phyloP scores from a whole-genome alignment of 2,329 filamentous ascomycete genomes.

The Cladophialophora yegresii region DNA sequence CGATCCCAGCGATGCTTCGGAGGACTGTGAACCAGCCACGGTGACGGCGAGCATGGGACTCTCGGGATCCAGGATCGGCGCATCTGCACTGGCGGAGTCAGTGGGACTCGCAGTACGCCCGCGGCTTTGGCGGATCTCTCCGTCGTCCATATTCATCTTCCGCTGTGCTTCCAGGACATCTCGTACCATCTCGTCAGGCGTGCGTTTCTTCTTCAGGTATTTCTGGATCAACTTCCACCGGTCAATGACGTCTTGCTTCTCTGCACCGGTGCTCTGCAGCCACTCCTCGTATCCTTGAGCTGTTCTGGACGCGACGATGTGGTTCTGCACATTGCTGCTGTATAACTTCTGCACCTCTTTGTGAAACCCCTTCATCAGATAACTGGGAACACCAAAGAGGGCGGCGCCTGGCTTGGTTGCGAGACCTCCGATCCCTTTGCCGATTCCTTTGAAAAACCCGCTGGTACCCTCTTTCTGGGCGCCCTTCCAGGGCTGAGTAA shows the following conservation, averaged over 20 bases:
- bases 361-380: constrained; percentile 41
- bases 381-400: constrained; percentile 40
- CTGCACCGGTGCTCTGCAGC: constrained; percentile 54
- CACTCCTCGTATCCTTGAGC: constrained; percentile 45
- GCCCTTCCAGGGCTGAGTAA: constrained; percentile 48
- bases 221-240: constrained; percentile 61
- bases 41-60: not conserved
- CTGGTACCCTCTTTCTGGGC: constrained; percentile 45
- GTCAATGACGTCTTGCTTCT: constrained; percentile 64
- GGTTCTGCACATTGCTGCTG: constrained; percentile 41
- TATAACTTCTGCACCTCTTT: constrained; percentile 40
- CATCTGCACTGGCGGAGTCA: constrained; percentile 19
- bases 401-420: constrained; percentile 37
- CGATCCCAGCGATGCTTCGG: constrained; percentile 15
- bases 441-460: constrained; percentile 47
- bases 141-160: constrained; percentile 31
- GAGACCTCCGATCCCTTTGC: constrained; percentile 44
- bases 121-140: constrained; percentile 25
- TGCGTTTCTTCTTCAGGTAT: constrained; percentile 44
- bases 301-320: constrained; percentile 39
- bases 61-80: constrained; percentile 6
- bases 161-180: constrained; percentile 42
- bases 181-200: constrained; percentile 59
- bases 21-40: not conserved
- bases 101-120: constrained; percentile 24